Base-by-base conservation (phyloP, 371 early-diverging fungal genomes). In the Circinella minor region DNA sequence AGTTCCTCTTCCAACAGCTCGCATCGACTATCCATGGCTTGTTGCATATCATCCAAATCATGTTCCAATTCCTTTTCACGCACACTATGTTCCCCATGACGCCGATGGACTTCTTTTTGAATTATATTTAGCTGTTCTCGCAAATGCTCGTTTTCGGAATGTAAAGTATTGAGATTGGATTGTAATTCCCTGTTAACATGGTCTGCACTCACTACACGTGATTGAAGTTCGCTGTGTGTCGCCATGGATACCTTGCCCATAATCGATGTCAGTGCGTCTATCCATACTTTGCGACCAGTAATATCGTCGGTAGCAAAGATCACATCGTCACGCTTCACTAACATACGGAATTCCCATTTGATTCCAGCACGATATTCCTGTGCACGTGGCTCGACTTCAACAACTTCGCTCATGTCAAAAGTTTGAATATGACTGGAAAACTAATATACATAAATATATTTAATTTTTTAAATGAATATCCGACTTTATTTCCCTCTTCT, bases 231-330 rank as follows among this genome's bases (percentile, higher is more conserved):
- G 37, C 73, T 82, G 68, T 85, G 85, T 6, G 75, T 79, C 15
- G 83, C 85, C 17, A 82, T 74, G 0, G 85, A 82, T 1, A 85
- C 81, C 49, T 85, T 85, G 36, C 85, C 85, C 85, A 82, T 81
- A 51, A 85, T 82, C 1, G 85, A 79, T 4, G 85, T 80, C 17
- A 85, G 55, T 1, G 85, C 78, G 37, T 78, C 77, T 3, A 85
- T 73, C 85, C 85, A 85, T 36, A 77, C 83, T 60, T 82, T 82
- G 5, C 85, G 76, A 10, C 74, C 60, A 10, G 74, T 65, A 48
- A 77, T 67, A 55, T 82, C 85, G n/a, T 85, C 85, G 10, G 81
- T 80, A 4, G 80, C 85, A 9, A 85, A 47, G 10, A 76, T 61
- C 3, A 82, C 74, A 61, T 85, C 81, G 34, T 85, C 85, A 18